A percentile compares a stretch with the other conserved stretches of the same genome.
Evolutionary conservation across 163 green algal genomes (phyloP).

Genomic region (Scenedesmus sp.): DNA sequence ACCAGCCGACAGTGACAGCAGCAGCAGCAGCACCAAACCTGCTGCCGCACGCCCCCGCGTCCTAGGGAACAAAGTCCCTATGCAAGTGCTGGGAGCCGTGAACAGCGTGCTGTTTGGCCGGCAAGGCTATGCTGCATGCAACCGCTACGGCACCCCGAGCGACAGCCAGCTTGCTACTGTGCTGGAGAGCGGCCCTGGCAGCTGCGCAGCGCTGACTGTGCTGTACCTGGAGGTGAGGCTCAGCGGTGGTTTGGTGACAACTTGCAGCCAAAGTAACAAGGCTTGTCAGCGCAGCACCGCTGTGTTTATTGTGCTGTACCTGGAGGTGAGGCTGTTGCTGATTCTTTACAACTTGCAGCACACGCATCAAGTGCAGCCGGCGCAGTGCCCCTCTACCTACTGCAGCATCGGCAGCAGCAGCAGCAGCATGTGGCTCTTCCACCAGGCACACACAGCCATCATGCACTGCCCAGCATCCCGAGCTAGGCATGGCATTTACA

Average conservation of each 20-base stretch:
- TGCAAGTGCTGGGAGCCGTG: conserved; percentile 64
- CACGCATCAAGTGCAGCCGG: too few relatives aligned
- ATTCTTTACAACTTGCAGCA: too few relatives aligned
- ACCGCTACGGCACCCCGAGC: conserved; percentile 67
- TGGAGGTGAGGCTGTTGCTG: conserved; percentile 49
- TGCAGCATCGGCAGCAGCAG: too few relatives aligned
- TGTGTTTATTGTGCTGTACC: conserved; percentile 66
- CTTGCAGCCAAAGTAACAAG: too few relatives aligned
- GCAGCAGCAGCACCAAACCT: conserved; percentile 16
- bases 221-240: conserved; percentile 75
- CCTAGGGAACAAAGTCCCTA: conserved; percentile 30
- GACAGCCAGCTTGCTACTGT: conserved; percentile 69
- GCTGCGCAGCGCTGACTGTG: conserved; percentile 68
- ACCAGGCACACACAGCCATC: too few relatives aligned
- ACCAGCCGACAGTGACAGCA: not conserved
- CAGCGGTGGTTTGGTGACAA: too few relatives aligned
- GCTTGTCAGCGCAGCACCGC: not conserved
- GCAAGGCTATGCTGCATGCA: conserved; percentile 75
- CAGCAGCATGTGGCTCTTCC: too few relatives aligned
- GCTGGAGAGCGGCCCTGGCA: conserved; percentile 70
- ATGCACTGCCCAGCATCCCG: too few relatives aligned
- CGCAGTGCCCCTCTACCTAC: too few relatives aligned
- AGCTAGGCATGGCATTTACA: too few relatives aligned
- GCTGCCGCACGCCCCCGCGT: not conserved
- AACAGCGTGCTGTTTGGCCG: conserved; percentile 74